Evolutionary conservation across 1,284 basidiomycete species (phyloP).

Genomic region (Marasmius sp.): DNA sequence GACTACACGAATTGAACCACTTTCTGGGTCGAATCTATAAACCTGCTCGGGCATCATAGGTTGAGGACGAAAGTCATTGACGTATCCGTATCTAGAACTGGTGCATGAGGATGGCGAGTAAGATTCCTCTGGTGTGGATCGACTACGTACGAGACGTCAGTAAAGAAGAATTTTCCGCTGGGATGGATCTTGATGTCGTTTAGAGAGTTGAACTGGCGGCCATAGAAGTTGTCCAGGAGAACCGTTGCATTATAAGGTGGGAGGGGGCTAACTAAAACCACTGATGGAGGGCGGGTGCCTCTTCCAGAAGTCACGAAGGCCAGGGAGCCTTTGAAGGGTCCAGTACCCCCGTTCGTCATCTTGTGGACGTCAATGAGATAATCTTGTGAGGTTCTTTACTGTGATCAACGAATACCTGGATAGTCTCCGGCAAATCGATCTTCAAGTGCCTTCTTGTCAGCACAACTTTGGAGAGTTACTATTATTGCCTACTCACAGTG

Average conservation of each 20-base stretch:
- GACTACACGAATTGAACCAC: slow-evolving; percentile 63
- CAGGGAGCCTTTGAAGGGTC: slow-evolving; percentile 62
- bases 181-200: slow-evolving; percentile 80
- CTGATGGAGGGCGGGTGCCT: slow-evolving; percentile 58
- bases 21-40: slow-evolving; percentile 68
- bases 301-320: slow-evolving; percentile 71
- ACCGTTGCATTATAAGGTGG: slow-evolving; percentile 64
- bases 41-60: slow-evolving; percentile 72
- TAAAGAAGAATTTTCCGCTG: slow-evolving; percentile 67
- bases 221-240: slow-evolving; percentile 72
- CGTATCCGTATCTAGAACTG: slow-evolving; percentile 54
- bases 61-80: slow-evolving; percentile 62
- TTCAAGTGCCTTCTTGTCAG: slow-evolving; percentile 23
- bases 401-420: slow-evolving; percentile 25
- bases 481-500: slow-evolving; percentile 37
- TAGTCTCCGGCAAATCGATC: slow-evolving; percentile 47
- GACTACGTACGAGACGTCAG: slow-evolving; percentile 57
- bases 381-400: background rate
- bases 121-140: background rate
- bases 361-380: slow-evolving; percentile 34
- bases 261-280: slow-evolving; percentile 65
- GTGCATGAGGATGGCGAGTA: background rate
- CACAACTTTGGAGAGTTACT: background rate
- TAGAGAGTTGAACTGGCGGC: slow-evolving; percentile 79
- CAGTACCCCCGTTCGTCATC: slow-evolving; percentile 79